phyloP scores from a whole-genome alignment of 2,329 filamentous ascomycete genomes.

The Penicillium verrucosum region DNA sequence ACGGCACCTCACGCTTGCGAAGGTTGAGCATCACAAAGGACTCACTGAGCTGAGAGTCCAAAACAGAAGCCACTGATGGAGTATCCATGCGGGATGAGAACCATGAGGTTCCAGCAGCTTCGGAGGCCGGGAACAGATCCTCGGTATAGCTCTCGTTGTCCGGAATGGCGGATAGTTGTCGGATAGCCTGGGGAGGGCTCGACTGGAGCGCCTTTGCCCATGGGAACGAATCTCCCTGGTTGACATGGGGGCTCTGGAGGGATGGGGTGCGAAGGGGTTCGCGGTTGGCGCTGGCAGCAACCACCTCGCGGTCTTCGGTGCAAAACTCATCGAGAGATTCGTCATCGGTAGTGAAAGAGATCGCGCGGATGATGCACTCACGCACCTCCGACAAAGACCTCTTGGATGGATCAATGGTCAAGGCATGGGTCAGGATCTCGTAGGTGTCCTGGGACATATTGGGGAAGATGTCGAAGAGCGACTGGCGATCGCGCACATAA shows the following conservation, averaged over 20 bases:
- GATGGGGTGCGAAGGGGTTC: slow-evolving; percentile 95
- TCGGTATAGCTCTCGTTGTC: slow-evolving; percentile 75
- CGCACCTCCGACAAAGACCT: slow-evolving; percentile 76
- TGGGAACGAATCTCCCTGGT: slow-evolving; percentile 76
- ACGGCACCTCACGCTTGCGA: slow-evolving; percentile 40
- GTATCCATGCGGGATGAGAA: slow-evolving; percentile 73
- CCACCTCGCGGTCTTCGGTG: slow-evolving; percentile 69
- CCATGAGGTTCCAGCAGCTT: slow-evolving; percentile 65
- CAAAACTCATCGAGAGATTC: slow-evolving; percentile 93
- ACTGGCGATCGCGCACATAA: slow-evolving; percentile 89
- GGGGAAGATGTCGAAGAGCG: slow-evolving; percentile 95
- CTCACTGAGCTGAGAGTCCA: slow-evolving; percentile 75
- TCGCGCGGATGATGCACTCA: slow-evolving; percentile 71
- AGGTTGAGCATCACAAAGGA: slow-evolving; percentile 74
- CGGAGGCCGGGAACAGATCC: slow-evolving; percentile 79
- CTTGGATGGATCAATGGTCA: slow-evolving; percentile 87
- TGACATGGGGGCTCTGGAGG: slow-evolving; percentile 79
- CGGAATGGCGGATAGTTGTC: slow-evolving; percentile 82
- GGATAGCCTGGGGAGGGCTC: slow-evolving; percentile 65
- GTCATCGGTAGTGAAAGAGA: slow-evolving; percentile 91
- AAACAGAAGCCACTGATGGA: slow-evolving; percentile 76
- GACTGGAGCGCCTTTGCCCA: slow-evolving; percentile 90
- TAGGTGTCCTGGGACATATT: slow-evolving; percentile 98
- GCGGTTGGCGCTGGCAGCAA: slow-evolving; percentile 79
- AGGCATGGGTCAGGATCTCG: slow-evolving; percentile 84